A percentile compares a stretch with the other conserved stretches of the same genome.
Evolutionary conservation across 2,329 filamentous ascomycete genomes (phyloP).

Genomic region (Neoscytalidium dimidiatum): DNA sequence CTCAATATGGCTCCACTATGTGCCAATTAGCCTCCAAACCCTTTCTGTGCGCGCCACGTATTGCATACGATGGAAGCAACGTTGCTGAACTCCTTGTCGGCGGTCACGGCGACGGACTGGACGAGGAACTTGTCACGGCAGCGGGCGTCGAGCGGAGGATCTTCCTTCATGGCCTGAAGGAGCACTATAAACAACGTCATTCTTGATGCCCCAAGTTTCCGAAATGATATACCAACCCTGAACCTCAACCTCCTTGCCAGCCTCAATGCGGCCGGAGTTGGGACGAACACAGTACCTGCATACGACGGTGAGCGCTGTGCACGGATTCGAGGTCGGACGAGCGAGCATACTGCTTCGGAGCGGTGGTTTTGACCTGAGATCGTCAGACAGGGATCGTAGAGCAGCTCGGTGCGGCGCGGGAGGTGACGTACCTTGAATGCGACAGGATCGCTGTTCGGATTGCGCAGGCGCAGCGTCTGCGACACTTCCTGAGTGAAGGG

Average conservation of each 20-base stretch:
- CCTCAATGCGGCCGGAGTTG: constrained; percentile 94
- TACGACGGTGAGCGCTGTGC: constrained; percentile 17
- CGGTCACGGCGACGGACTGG: constrained; percentile 81
- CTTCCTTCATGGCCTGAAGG: constrained; percentile 96
- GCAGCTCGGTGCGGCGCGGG: background rate
- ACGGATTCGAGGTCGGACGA: background rate
- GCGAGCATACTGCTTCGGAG: constrained; percentile 86
- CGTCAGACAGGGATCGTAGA: constrained; percentile 23
- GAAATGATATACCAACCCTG: constrained; percentile 61
- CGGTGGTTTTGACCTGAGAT: constrained; percentile 91
- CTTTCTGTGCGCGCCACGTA: constrained; percentile 2
- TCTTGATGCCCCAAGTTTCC: background rate
- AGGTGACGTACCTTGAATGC: constrained; percentile 61
- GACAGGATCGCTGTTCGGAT: constrained; percentile 59
- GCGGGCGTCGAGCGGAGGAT: constrained; percentile 80
- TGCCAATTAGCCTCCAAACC: constrained; percentile 22
- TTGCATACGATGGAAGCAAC: constrained; percentile 74
- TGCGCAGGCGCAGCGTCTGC: constrained; percentile 61
- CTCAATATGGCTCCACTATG: constrained; percentile 74
- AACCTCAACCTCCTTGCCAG: constrained; percentile 87
- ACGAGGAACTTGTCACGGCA: constrained; percentile 98
- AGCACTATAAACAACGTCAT: constrained; percentile 62
- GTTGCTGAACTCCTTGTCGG: constrained; percentile 81
- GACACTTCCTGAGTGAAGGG: constrained; percentile 67
- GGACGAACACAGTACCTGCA: constrained; percentile 93